Percentiles rank a stretch among this genome's conserved stretches.
Conservation (phyloP, 1,139 yeast genomes). For the Candida tropicalis region DNA sequence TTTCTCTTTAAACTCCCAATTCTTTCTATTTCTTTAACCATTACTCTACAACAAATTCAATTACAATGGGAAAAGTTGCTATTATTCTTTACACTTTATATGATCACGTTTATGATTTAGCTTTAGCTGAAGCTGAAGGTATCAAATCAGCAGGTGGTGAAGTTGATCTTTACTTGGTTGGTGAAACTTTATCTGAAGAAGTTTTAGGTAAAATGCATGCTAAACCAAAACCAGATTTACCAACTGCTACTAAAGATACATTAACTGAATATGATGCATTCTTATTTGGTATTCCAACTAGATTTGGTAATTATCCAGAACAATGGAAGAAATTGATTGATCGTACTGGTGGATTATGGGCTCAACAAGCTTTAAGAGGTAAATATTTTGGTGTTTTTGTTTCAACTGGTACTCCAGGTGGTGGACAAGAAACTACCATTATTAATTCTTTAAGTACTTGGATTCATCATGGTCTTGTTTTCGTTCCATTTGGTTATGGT, state of each 20-base stretch:
- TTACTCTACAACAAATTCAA: neutral
- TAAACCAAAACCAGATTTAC: constrained; percentile 32
- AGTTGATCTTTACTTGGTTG: constrained; percentile 41
- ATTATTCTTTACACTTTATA: constrained; percentile 41
- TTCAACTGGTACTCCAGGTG: constrained; percentile 40
- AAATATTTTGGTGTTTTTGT: constrained; percentile 42
- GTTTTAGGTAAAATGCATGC: constrained; percentile 34
- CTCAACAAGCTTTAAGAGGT: constrained; percentile 36
- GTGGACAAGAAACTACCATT: constrained; percentile 43
- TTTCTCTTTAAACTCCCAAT: too few relatives aligned
- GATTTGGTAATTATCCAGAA: constrained; percentile 42
- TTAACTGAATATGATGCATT: constrained; percentile 39
- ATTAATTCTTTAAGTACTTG: constrained; percentile 35
- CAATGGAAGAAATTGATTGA: constrained; percentile 45
- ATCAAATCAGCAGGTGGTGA: constrained; percentile 41
- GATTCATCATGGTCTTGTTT: constrained; percentile 42
- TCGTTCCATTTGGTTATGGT: constrained; percentile 41
- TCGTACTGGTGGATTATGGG: constrained; percentile 43
- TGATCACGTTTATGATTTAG: constrained; percentile 39
- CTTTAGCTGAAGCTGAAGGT: constrained; percentile 37
- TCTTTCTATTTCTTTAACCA: neutral
- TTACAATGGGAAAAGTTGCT: constrained; percentile 25
- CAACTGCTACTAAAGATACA: constrained; percentile 34
- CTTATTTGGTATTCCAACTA: constrained; percentile 42
- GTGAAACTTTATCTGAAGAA: constrained; percentile 36